These are phyloP conservation scores for Neurospora sublineolata DNA, from an alignment of 495 filamentous ascomycete species.

Conservation along the genomic window DNA sequence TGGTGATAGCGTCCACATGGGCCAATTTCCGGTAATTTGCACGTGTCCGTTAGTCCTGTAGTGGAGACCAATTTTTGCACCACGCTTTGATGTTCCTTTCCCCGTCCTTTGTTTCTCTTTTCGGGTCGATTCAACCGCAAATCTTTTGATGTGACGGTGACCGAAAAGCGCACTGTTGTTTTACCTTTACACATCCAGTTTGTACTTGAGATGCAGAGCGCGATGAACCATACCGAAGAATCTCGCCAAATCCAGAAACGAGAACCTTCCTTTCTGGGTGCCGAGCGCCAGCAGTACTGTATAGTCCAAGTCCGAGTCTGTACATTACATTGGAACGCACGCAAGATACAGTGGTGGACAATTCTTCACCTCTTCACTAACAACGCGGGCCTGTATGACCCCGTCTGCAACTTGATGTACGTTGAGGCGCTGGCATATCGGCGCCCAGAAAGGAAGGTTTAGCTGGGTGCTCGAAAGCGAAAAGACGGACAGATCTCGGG, in stretches of 20 bases:
- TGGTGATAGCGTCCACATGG: neutral
- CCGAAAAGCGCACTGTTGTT: neutral
- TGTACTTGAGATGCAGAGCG: neutral
- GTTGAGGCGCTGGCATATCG: too few species aligned
- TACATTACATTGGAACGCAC: too few species aligned
- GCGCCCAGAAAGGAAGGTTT: too few species aligned
- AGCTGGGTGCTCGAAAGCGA: neutral
- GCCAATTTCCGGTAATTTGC: neutral
- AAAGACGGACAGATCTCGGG: neutral
- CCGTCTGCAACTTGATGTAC: too few species aligned
- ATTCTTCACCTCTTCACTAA: too few species aligned
- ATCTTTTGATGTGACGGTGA: neutral
- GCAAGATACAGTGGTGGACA: too few species aligned
- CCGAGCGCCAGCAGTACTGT: too few species aligned
- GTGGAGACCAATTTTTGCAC: neutral
- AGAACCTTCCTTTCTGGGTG: too few species aligned
- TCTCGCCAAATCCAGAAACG: too few species aligned
- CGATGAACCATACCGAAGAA: too few species aligned
- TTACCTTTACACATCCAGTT: neutral
- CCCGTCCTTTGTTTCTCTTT: neutral
- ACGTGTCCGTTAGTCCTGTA: neutral
- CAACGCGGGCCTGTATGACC: too few species aligned
- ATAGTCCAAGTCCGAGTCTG: too few species aligned
- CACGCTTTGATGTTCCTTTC: neutral
- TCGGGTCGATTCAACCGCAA: neutral